These are phyloP conservation scores for Fagus sylvatica DNA, from an alignment of 306 rosid species.

Conservation along the genomic window DNA sequence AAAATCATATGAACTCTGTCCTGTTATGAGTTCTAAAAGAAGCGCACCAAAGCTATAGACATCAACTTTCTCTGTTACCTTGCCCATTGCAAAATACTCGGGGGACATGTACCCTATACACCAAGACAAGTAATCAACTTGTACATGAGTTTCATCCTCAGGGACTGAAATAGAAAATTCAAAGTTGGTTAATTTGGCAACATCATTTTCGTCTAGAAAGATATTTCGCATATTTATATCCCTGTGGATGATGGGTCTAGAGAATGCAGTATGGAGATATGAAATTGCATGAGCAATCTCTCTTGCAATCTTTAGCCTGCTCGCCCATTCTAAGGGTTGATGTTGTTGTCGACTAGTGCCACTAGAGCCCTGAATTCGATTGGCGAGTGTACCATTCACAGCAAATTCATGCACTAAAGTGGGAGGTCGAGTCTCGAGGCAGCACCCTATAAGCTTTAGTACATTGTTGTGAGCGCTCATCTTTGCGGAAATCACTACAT, in stretches of 20 bases:
- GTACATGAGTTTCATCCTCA: background rate
- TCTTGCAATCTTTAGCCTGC: background rate
- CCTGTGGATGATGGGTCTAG: conserved; percentile 6
- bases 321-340: background rate
- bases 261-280: background rate
- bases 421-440: background rate
- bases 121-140: background rate
- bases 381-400: background rate
- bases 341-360: background rate
- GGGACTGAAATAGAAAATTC: conserved; percentile 10
- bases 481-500: background rate
- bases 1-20: no score
- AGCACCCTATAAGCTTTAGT: background rate
- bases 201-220: conserved; percentile 2
- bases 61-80: background rate
- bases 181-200: background rate
- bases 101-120: no score
- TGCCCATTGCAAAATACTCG: background rate
- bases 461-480: background rate
- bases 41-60: conserved; percentile 9
- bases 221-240: background rate
- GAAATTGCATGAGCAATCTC: background rate
- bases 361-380: background rate
- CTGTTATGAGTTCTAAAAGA: background rate
- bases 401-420: background rate